These are phyloP conservation scores for Tricholoma sp. DNA, from an alignment of 768 basidiomycete genomes.

Conservation along the genomic window DNA sequence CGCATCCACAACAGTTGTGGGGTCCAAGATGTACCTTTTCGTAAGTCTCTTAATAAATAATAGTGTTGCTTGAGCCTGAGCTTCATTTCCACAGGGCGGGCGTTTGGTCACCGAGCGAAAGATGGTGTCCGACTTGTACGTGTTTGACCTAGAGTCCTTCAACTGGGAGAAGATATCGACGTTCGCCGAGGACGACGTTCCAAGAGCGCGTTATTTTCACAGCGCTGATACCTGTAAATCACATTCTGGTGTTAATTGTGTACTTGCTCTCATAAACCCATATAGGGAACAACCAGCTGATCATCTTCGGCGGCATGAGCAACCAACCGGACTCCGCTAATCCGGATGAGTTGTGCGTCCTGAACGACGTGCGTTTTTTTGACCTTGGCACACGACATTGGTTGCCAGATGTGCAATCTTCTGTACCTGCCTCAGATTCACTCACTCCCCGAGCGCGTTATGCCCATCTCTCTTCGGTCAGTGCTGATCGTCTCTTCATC, in stretches of 20 bases:
- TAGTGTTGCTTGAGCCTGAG: not conserved
- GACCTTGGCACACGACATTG: slow-evolving; percentile 68
- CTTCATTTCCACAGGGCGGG: slow-evolving; percentile 55
- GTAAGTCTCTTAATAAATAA: slow-evolving; percentile 36
- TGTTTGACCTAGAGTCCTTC: slow-evolving; percentile 79
- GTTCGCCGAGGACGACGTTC: slow-evolving; percentile 61
- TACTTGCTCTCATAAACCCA: slow-evolving; percentile 4
- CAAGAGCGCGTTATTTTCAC: slow-evolving; percentile 91
- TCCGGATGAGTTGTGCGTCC: slow-evolving; percentile 82
- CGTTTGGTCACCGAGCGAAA: slow-evolving; percentile 79
- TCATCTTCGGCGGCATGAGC: slow-evolving; percentile 96
- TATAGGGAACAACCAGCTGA: slow-evolving; percentile 84
- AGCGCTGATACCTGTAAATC: slow-evolving; percentile 76
- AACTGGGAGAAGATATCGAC: slow-evolving; percentile 70
- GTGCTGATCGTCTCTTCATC: slow-evolving; percentile 78
- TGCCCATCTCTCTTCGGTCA: slow-evolving; percentile 88
- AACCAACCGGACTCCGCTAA: slow-evolving; percentile 64
- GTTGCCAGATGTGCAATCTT: slow-evolving; percentile 46
- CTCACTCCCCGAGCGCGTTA: slow-evolving; percentile 82
- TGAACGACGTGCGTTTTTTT: slow-evolving; percentile 89
- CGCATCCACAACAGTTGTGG: slow-evolving; percentile 86
- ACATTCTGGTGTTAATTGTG: not conserved
- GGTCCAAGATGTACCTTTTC: slow-evolving; percentile 86
- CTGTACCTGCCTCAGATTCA: slow-evolving; percentile 36
- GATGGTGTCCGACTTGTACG: slow-evolving; percentile 89